Conservation (phyloP, 768 basidiomycete species). For the Tulasnella sp. region DNA sequence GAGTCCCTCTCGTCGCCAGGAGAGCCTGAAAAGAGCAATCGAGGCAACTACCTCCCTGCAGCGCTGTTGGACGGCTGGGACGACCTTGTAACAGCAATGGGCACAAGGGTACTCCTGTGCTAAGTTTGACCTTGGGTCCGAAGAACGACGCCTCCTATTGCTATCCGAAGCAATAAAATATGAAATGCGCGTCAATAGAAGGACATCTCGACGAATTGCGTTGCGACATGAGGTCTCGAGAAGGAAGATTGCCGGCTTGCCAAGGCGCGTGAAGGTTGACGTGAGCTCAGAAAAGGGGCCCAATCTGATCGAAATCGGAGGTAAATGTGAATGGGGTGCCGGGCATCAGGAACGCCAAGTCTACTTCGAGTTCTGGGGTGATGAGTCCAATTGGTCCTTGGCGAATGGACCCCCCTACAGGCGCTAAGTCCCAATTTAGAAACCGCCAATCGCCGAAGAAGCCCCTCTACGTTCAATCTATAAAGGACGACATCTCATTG, state of each 20-base stretch:
- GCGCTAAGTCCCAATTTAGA: neutral
- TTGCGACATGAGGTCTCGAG: neutral
- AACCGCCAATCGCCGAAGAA: neutral
- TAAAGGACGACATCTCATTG: neutral
- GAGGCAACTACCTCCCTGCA: neutral
- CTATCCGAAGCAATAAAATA: neutral
- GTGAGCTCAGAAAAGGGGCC: neutral
- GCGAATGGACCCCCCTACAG: no score
- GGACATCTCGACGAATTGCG: neutral
- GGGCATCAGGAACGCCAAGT: neutral
- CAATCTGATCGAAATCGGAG: neutral
- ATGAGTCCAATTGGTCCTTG: no score
- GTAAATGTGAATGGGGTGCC: neutral
- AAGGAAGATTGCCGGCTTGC: neutral
- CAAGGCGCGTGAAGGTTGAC: no score
- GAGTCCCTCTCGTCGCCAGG: no score
- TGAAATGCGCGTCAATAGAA: neutral
- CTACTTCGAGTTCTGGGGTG: neutral
- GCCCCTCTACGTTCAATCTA: neutral
- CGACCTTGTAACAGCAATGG: neutral
- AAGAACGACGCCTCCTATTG: neutral
- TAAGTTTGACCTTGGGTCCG: neutral
- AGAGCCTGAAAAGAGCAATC: neutral
- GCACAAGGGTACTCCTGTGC: neutral
- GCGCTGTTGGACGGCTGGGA: no score